Evolutionary conservation across 495 filamentous ascomycete species (phyloP), one percentile per base, ranked within the genome.

Genomic region (Penicillium soppii): DNA sequence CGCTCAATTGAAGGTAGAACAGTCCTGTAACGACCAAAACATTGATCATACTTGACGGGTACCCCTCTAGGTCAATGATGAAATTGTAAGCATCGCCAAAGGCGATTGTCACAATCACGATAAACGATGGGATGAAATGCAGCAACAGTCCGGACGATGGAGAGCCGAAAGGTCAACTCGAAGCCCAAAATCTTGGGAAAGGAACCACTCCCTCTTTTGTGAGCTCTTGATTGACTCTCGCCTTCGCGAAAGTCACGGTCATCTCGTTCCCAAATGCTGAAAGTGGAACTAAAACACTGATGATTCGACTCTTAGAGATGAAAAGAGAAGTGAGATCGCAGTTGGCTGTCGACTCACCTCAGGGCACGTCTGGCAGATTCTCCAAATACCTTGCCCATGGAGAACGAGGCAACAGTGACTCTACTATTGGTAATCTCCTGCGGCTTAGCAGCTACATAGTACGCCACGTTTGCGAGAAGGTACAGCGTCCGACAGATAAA

Each of bases 221-320:
- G 4, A 86, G 70, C 63, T 85, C 81, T 59, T 83, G 79, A 48
- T 84, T 85, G 1, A 87, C 70, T 17, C 84, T 81, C 10, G 85
- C 77, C 77, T 87, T 67, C 0, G 78, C 57, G 54, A 86, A 89
- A 3, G 84, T 86, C 2, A 86, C 81, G 5, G 87, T 84, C 80
- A 90, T 83, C 2, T 88, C 79, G 53, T 88, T 89, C 4, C 86
- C 86, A 5, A 78, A 77, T 0, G 82, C 84, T 1, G 83, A 86
- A 17, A 83, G 63, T 0, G 84, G 84, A 25, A 88, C 73, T 8
- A 83, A 71, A 5, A 83, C 61, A 46, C 53, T 60, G 3, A 27
- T 33, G 20, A 32, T 5, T 7, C 10, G 29, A 5, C 13, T 32
- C 7, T 32, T 5, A 32, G 29, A 26, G 43, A 23, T 17, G 40